Evolutionary conservation across 352 stramenopile genomes (phyloP).

Genomic region (Peronospora destructor): DNA sequence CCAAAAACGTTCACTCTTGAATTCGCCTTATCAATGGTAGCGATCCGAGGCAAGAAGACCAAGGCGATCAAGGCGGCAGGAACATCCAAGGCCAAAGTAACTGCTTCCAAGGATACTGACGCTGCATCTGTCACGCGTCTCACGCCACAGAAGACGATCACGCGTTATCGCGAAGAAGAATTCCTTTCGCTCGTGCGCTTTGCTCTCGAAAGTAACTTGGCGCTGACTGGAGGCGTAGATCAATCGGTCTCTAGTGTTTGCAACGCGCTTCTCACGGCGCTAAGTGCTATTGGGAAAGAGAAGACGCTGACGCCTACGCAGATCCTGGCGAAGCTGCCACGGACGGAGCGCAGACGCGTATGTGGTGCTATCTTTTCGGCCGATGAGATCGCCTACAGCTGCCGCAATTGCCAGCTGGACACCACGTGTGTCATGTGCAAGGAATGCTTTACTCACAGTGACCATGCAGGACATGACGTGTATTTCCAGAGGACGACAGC

Average conservation of each 20-base stretch:
- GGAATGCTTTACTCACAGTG: constrained; percentile 77
- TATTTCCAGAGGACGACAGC: constrained; percentile 85
- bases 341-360: constrained; percentile 59
- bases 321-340: constrained; percentile 57
- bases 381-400: constrained; percentile 86
- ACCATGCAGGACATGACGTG: constrained; percentile 76
- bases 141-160: constrained; percentile 30
- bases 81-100: constrained; percentile 24
- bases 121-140: constrained; percentile 11
- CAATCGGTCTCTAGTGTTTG: constrained; percentile 26
- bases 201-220: constrained; percentile 36
- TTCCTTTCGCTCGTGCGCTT: constrained; percentile 48
- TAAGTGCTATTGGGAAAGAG: constrained; percentile 52
- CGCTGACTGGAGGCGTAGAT: constrained; percentile 9
- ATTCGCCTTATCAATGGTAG: constrained; percentile 40
- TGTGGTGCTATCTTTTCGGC: constrained; percentile 80
- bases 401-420: constrained; percentile 80
- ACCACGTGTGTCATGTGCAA: constrained; percentile 84
- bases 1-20: constrained; percentile 7
- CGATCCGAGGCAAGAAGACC: constrained; percentile 65
- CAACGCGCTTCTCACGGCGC: constrained; percentile 46
- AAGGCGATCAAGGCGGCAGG: constrained; percentile 43
- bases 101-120: constrained; percentile 21
- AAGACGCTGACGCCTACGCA: constrained; percentile 34
- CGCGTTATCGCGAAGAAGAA: constrained; percentile 36